Percentiles rank a stretch among this genome's conserved stretches.
Conservation (phyloP, 495 filamentous ascomycete species). For the Talaromyces wortmannii region DNA sequence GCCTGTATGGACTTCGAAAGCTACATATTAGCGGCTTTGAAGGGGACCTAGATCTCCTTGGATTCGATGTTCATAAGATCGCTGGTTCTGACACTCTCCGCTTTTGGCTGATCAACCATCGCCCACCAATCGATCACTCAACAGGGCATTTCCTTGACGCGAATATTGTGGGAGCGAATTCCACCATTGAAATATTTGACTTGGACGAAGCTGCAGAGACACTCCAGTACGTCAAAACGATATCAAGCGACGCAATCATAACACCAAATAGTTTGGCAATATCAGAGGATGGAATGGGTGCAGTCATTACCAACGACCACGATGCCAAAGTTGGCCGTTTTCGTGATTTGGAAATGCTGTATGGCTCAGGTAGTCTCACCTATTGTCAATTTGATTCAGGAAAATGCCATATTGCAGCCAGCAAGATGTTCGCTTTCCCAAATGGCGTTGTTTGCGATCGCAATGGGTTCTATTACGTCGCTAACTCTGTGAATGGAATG, state of each 20-base stretch:
- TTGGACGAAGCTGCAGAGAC: slow-evolving; percentile 5
- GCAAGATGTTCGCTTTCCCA: slow-evolving; percentile 11
- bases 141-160: slow-evolving; percentile 23
- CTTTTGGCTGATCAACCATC: slow-evolving; percentile 33
- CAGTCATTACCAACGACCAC: slow-evolving; percentile 30
- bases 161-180: slow-evolving; percentile 22
- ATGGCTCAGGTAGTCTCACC: slow-evolving; percentile 9
- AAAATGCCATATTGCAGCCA: slow-evolving; percentile 18
- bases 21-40: slow-evolving; percentile 14
- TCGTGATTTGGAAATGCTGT: slow-evolving; percentile 7
- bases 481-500: slow-evolving; percentile 10
- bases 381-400: slow-evolving; percentile 13
- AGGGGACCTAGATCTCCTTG: slow-evolving; percentile 20
- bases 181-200: slow-evolving; percentile 28
- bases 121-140: slow-evolving; percentile 22
- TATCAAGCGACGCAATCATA: slow-evolving; percentile 16
- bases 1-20: slow-evolving; percentile 14
- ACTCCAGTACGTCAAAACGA: slow-evolving; percentile 23
- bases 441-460: slow-evolving; percentile 24
- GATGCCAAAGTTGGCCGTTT: slow-evolving; percentile 18
- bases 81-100: slow-evolving; percentile 7
- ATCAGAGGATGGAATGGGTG: slow-evolving; percentile 13
- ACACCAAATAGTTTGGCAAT: slow-evolving; percentile 28
- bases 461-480: slow-evolving; percentile 26
- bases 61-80: slow-evolving; percentile 17